Conservation (phyloP, 305 asterid species). For the Stenogyne calaminthoides region DNA sequence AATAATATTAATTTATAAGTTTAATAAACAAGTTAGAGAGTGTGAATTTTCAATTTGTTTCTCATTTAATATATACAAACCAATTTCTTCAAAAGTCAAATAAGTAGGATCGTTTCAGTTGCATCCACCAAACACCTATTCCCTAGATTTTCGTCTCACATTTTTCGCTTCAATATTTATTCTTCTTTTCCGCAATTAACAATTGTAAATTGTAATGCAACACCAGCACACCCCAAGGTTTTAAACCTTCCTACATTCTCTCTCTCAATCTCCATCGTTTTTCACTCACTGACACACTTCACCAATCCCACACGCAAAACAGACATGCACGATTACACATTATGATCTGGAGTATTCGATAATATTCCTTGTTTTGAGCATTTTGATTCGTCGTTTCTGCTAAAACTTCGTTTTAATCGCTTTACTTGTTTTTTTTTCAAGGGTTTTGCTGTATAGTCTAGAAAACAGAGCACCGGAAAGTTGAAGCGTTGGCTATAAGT, state of each 20-base stretch:
- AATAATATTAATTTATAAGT: too few species aligned
- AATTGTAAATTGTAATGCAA: not conserved
- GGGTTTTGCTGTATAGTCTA: too few species aligned
- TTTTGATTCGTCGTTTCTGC: not conserved
- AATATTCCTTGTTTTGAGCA: not conserved
- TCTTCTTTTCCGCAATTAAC: not conserved
- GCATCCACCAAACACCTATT: too few species aligned
- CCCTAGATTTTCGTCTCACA: not conserved
- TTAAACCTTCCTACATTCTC: not conserved
- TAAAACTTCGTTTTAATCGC: too few species aligned
- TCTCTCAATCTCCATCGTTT: not conserved
- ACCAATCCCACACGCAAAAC: not conserved
- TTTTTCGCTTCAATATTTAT: too few species aligned
- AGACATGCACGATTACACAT: constrained; percentile 2
- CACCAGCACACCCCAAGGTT: not conserved
- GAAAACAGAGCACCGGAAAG: not conserved
- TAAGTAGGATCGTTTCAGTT: too few species aligned
- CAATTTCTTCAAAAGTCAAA: too few species aligned
- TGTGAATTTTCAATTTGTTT: too few species aligned
- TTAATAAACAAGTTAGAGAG: too few species aligned
- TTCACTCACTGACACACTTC: not conserved
- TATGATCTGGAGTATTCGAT: too few species aligned
- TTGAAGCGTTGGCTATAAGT: not conserved
- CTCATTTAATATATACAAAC: too few species aligned
- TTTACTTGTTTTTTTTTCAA: too few species aligned